These are phyloP conservation scores for Candida broadrunensis DNA, from an alignment of 805 yeast species.

Conservation along the genomic window DNA sequence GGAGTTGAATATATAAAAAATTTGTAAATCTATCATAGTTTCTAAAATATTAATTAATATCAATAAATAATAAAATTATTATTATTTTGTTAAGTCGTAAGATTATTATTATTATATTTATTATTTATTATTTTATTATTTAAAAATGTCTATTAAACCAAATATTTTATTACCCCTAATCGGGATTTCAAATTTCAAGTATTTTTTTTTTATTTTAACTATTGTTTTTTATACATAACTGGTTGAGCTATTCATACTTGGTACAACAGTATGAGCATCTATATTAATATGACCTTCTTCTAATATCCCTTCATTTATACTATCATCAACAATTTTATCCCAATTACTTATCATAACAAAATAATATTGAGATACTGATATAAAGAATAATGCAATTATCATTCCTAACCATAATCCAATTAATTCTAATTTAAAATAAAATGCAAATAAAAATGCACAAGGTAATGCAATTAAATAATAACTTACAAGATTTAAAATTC, in stretches of 20 bases:
- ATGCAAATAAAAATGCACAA: conserved; percentile 42
- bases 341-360: conserved; percentile 42
- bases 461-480: conserved; percentile 53
- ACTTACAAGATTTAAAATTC: conserved; percentile 45
- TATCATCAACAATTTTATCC: conserved; percentile 38
- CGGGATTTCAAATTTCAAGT: no score
- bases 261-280: conserved; percentile 29
- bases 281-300: conserved; percentile 30
- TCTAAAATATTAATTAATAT: no score
- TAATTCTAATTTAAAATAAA: conserved; percentile 35
- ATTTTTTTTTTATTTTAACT: no score
- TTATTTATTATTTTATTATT: no score
- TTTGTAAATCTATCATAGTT: no score
- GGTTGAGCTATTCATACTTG: conserved; percentile 27
- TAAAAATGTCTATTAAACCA: no score
- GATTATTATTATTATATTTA: no score
- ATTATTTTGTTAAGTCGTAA: no score
- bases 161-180: no score
- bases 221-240: no score
- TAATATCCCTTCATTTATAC: conserved; percentile 40
- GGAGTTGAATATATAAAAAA: no score
- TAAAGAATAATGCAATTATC: conserved; percentile 38
- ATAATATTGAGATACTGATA: conserved; percentile 39
- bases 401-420: conserved; percentile 51
- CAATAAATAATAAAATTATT: no score